Percentiles rank a stretch among this genome's conserved stretches.
phyloP scores from a whole-genome alignment of 495 filamentous ascomycete genomes.

The Neurospora tetraspora region DNA sequence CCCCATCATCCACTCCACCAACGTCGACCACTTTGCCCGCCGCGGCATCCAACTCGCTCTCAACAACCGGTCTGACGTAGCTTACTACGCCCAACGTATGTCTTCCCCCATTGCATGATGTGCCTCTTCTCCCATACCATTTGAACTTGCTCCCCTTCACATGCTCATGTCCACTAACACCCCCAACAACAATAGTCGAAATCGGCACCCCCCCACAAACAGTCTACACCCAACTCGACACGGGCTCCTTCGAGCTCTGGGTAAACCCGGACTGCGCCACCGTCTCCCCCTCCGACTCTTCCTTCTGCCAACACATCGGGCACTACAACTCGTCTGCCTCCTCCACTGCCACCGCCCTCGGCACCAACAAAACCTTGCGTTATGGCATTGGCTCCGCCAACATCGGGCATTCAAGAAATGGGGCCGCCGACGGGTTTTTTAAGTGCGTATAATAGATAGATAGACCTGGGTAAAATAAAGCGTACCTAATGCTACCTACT shows the following conservation, averaged over 20 bases:
- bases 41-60: conserved; percentile 32
- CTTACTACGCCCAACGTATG: conserved; percentile 38
- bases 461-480: no score
- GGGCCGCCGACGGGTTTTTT: no score
- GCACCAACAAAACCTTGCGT: conserved; percentile 24
- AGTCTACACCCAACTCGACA: conserved; percentile 39
- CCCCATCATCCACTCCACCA: conserved; percentile 38
- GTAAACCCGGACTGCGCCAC: conserved; percentile 38
- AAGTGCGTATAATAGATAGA: no score
- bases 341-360: conserved; percentile 21
- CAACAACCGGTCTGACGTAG: conserved; percentile 38
- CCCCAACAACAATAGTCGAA: conserved; percentile 33
- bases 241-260: conserved; percentile 42
- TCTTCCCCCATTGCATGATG: neutral
- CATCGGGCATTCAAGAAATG: no score
- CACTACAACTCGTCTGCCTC: conserved; percentile 30
- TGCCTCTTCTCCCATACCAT: neutral
- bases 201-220: conserved; percentile 38
- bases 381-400: conserved; percentile 39
- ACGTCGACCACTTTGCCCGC: conserved; percentile 29
- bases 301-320: conserved; percentile 33
- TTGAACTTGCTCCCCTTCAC: neutral
- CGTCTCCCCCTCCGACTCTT: conserved; percentile 25
- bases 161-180: conserved; percentile 9
- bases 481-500: no score